phyloP scores from a whole-genome alignment of 1,284 basidiomycete genomes.

The Megacollybia platyphylla region DNA sequence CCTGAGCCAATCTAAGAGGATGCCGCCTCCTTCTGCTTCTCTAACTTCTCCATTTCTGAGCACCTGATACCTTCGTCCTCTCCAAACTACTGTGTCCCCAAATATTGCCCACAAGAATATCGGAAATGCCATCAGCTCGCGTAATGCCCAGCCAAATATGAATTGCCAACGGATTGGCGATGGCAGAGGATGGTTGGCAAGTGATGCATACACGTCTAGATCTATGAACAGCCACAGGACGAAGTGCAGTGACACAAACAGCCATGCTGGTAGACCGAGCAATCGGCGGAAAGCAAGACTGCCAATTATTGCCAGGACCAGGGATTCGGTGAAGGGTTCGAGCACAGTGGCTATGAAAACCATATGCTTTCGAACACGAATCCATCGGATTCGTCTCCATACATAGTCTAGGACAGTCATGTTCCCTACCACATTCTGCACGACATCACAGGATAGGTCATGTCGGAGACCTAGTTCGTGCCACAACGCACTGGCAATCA shows the following conservation, averaged over 20 bases:
- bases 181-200: slow-evolving; percentile 58
- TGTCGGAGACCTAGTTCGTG: slow-evolving; percentile 81
- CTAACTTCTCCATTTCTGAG: slow-evolving; percentile 50
- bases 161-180: slow-evolving; percentile 42
- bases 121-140: slow-evolving; percentile 75
- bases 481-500: slow-evolving; percentile 85
- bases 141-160: slow-evolving; percentile 60
- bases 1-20: too few relatives aligned
- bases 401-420: slow-evolving; percentile 78
- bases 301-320: slow-evolving; percentile 58
- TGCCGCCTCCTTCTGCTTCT: not conserved
- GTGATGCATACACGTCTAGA: slow-evolving; percentile 59
- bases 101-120: slow-evolving; percentile 75
- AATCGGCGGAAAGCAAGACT: slow-evolving; percentile 45
- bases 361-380: slow-evolving; percentile 90
- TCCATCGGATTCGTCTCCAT: slow-evolving; percentile 82
- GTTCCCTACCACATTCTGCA: slow-evolving; percentile 77
- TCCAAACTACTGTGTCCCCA: slow-evolving; percentile 75
- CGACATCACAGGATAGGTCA: slow-evolving; percentile 80
- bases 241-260: slow-evolving; percentile 48
- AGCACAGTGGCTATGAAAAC: slow-evolving; percentile 69
- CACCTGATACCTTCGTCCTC: slow-evolving; percentile 59
- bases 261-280: slow-evolving; percentile 32
- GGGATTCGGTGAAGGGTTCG: slow-evolving; percentile 84
- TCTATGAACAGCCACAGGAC: slow-evolving; percentile 54